Conservation (phyloP, 352 stramenopile genomes). For the Pythium biforme region DNA sequence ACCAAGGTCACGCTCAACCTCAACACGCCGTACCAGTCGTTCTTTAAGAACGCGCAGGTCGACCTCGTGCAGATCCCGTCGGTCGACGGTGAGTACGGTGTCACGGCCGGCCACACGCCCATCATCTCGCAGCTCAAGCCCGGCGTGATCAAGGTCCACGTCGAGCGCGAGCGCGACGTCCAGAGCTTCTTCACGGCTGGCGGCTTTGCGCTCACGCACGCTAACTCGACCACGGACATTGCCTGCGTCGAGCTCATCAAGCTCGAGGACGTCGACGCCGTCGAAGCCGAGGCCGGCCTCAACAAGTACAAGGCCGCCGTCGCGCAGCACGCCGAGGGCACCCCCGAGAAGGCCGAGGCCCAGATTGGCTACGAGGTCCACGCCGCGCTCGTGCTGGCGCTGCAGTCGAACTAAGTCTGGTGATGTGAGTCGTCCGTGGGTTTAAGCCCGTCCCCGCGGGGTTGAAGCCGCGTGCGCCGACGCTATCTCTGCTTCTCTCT, state of each 20-base stretch:
- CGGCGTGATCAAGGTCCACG: slow-evolving; percentile 90
- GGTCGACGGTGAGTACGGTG: slow-evolving; percentile 95
- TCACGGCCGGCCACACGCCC: slow-evolving; percentile 95
- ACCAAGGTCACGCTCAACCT: slow-evolving; percentile 88
- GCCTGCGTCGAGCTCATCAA: slow-evolving; percentile 96
- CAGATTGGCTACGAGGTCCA: slow-evolving; percentile 96
- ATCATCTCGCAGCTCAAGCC: slow-evolving; percentile 98
- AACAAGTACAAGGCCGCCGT: slow-evolving; percentile 90
- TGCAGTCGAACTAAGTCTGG: slow-evolving; percentile 64
- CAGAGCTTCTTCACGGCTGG: slow-evolving; percentile 98
- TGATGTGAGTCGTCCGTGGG: neutral
- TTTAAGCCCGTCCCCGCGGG: neutral
- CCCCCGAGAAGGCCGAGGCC: slow-evolving; percentile 90
- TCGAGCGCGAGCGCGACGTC: slow-evolving; percentile 80
- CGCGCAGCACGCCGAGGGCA: slow-evolving; percentile 79
- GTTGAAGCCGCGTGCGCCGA: neutral
- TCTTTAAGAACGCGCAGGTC: slow-evolving; percentile 83
- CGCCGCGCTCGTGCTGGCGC: slow-evolving; percentile 88
- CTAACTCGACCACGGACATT: slow-evolving; percentile 96
- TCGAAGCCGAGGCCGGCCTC: slow-evolving; percentile 85
- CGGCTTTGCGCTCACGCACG: slow-evolving; percentile 96
- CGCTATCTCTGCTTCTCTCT: neutral
- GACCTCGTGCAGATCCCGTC: slow-evolving; percentile 94
- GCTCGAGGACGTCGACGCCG: slow-evolving; percentile 94
- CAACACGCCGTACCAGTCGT: slow-evolving; percentile 76